Conservation (phyloP, 2,329 filamentous ascomycete genomes). For the Penicillium sclerotiorum region DNA sequence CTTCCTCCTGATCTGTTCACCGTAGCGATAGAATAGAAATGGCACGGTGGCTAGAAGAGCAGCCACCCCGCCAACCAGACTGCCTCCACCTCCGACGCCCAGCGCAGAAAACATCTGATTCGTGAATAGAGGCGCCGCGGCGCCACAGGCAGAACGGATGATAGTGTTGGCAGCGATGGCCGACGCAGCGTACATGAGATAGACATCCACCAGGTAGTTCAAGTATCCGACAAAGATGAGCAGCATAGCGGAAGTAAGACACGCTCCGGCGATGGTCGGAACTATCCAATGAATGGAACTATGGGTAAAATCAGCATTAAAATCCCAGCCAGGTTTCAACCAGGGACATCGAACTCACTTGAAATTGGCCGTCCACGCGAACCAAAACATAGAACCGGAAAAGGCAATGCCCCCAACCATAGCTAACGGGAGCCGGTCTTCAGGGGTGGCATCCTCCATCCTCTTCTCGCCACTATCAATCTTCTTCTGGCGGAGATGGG, state of each 20-base stretch:
- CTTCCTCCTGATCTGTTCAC: conserved; percentile 44
- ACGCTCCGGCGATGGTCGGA: conserved; percentile 48
- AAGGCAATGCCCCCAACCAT: conserved; percentile 31
- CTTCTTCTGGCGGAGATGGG: conserved; percentile 41
- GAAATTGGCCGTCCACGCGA: conserved; percentile 45
- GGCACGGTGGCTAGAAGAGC: conserved; percentile 27
- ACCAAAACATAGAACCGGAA: conserved; percentile 46
- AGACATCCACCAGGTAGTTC: conserved; percentile 59
- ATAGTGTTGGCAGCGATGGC: conserved; percentile 28
- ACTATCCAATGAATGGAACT: conserved; percentile 50
- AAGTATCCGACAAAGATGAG: conserved; percentile 57
- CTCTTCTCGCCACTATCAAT: conserved; percentile 19
- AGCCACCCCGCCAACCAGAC: conserved; percentile 27
- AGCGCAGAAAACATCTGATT: conserved; percentile 26
- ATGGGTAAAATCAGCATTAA: conserved; percentile 4
- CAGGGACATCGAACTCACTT: conserved; percentile 13
- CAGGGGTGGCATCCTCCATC: conserved; percentile 28
- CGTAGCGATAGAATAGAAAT: conserved; percentile 48
- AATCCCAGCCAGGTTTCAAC: background rate
- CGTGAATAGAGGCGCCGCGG: conserved; percentile 27
- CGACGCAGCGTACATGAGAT: conserved; percentile 40
- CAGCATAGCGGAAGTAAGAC: conserved; percentile 45
- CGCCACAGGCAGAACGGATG: conserved; percentile 24
- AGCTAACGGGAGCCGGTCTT: conserved; percentile 23
- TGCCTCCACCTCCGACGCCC: conserved; percentile 27